A percentile compares a stretch with the other conserved stretches of the same genome.
Evolutionary conservation across 768 basidiomycete species (phyloP).

Genomic region (Wakefieldia striispora): DNA sequence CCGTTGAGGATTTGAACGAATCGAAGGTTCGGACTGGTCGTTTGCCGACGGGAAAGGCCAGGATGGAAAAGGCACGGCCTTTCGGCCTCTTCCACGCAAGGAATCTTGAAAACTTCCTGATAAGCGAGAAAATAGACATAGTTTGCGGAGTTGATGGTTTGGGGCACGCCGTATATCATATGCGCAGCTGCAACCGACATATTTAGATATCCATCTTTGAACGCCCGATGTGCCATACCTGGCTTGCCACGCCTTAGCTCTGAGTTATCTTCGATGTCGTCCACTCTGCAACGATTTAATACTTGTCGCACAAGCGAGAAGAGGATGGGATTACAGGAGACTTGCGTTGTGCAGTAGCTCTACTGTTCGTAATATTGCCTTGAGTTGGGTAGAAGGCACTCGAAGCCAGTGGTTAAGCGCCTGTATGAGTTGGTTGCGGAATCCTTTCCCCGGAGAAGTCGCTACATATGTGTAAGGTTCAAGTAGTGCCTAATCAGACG

Average conservation of each 20-base stretch:
- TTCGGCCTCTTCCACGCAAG: constrained; percentile 5
- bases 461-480: constrained; percentile 90
- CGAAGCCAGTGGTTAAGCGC: constrained; percentile 92
- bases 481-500: constrained; percentile 46
- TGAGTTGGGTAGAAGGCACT: constrained; percentile 73
- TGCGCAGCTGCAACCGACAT: constrained; percentile 67
- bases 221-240: constrained; percentile 40
- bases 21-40: constrained; percentile 34
- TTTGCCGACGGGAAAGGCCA: constrained; percentile 4
- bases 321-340: constrained; percentile 61
- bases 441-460: constrained; percentile 87
- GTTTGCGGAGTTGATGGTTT: constrained; percentile 96
- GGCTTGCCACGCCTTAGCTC: constrained; percentile 84
- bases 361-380: constrained; percentile 73
- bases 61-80: constrained; percentile 39
- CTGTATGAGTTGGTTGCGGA: constrained; percentile 80
- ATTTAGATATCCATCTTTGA: not conserved
- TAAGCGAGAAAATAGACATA: constrained; percentile 96
- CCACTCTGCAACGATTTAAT: constrained; percentile 54
- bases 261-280: constrained; percentile 94
- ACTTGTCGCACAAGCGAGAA: not conserved
- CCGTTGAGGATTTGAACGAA: constrained; percentile 77
- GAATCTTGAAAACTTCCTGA: constrained; percentile 62
- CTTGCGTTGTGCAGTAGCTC: constrained; percentile 93
- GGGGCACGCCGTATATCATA: constrained; percentile 94